Conservation (phyloP, 345 rosid species). For the Corchorus capsularis region DNA sequence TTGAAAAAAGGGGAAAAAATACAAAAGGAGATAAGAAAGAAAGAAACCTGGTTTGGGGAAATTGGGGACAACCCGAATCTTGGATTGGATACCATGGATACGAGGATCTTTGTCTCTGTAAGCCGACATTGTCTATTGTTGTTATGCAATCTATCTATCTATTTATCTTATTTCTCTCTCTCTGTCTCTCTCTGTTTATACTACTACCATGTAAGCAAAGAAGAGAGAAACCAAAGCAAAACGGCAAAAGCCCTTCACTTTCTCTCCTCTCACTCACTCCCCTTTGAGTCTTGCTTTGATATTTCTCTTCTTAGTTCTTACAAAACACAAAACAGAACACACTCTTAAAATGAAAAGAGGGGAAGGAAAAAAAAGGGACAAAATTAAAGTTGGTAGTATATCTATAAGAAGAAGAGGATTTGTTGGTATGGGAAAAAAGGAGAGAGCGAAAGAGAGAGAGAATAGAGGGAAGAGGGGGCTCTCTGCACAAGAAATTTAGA, state of each 20-base stretch:
- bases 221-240: not conserved
- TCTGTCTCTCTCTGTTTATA: not conserved
- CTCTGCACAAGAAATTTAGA: constrained; percentile 33
- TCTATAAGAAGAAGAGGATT: constrained; percentile 20
- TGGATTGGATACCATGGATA: constrained; percentile 64
- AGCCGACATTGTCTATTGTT: constrained; percentile 61
- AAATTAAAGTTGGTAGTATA: constrained; percentile 9
- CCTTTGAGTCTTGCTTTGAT: not conserved
- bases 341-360: not conserved
- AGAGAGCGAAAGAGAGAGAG: not conserved
- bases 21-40: not conserved
- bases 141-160: constrained; percentile 10
- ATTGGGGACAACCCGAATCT: constrained; percentile 87
- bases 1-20: not conserved
- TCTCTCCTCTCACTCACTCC: not conserved
- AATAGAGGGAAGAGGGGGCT: constrained; percentile 8
- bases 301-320: not conserved
- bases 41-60: constrained; percentile 74
- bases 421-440: not conserved
- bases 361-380: not conserved
- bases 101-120: constrained; percentile 69
- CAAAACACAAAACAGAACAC: not conserved
- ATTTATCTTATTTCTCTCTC: not conserved
- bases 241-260: not conserved
- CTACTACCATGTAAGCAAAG: not conserved